A percentile compares a stretch with the other conserved stretches of the same genome.
These are phyloP conservation scores for Nemania sp. DNA, from an alignment of 2,329 filamentous ascomycete species.

Conservation along the genomic window DNA sequence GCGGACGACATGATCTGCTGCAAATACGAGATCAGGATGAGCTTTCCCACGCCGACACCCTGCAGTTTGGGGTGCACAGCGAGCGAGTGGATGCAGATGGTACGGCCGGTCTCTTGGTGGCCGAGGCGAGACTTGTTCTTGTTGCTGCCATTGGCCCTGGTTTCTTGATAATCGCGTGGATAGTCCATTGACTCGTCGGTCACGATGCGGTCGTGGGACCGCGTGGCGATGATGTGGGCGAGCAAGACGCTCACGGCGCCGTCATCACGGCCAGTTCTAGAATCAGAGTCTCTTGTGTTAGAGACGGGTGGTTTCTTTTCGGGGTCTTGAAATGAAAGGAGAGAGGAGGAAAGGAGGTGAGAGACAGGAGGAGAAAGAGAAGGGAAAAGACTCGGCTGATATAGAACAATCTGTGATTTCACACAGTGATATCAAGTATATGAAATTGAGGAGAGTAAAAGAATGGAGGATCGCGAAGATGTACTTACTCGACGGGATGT, in stretches of 20 bases:
- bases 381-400: no score
- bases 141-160: slow-evolving; percentile 34
- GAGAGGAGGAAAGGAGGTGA: neutral
- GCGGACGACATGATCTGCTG: slow-evolving; percentile 73
- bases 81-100: slow-evolving; percentile 80
- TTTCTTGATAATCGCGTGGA: slow-evolving; percentile 67
- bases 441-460: neutral
- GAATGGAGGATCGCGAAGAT: neutral
- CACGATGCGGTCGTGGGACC: slow-evolving; percentile 63
- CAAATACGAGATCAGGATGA: slow-evolving; percentile 75
- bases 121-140: slow-evolving; percentile 58
- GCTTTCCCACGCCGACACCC: slow-evolving; percentile 71
- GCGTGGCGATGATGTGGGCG: slow-evolving; percentile 77
- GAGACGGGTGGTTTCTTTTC: neutral
- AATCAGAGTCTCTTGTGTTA: neutral
- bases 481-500: slow-evolving; percentile 54
- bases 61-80: slow-evolving; percentile 78
- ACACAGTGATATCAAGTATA: no score
- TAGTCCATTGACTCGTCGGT: slow-evolving; percentile 78
- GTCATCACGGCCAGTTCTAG: slow-evolving; percentile 54
- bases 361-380: neutral
- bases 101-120: slow-evolving; percentile 73
- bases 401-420: no score
- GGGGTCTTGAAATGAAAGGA: neutral
- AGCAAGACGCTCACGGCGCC: slow-evolving; percentile 66